Base-by-base conservation (phyloP, 2,329 filamentous ascomycete genomes). In the Calonectria hongkongensis region DNA sequence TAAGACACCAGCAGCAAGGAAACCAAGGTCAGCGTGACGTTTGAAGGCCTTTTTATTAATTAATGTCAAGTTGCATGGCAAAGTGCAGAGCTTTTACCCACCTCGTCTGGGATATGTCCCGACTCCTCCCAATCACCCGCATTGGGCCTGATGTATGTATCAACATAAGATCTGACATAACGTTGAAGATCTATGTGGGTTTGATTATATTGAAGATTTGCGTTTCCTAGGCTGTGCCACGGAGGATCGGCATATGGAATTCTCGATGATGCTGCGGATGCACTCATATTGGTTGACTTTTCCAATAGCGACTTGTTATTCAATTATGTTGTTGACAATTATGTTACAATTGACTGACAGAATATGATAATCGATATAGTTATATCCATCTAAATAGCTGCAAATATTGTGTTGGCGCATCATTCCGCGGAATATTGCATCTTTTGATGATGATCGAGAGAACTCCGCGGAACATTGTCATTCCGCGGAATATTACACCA, bases 221-320 rank as follows among this genome's bases (percentile, higher is more conserved):
- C 28, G 18, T 13, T 33, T 39, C 30, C 48, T 10, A 41, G 39
- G 27, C 30, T 56, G 21, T 56, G 48, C 68, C 68, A 70, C 7
- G 28, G 16, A 33, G 68, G 68, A 18, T 70, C 68, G 16, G 68
- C 68, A 33, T 65, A 70, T 8, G 68, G 68, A 36, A 64, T 43
- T 39, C 45, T 64, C 25, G 36, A 47, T 16, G 60, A 47, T 7
- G 28, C 15, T 64, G 60, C 60, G 39, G 60, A 64, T 28, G 60
- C 39, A 41, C 39, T 41, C 39, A 28, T 41, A 64, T 47, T 48
- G 28, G 3, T 16, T 13, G 39, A 13, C 39, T 41, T 41, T 13
- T 41, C 39, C 13, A 41, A 13, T 13, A 13, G 12, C 12, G 39
- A 16, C 12, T 41, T 13, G 5, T 33, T 5, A 41, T 48, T 27